A percentile compares a stretch with the other conserved stretches of the same genome.
Evolutionary conservation across 768 basidiomycete genomes (phyloP).

Genomic region (Suillus plorans): DNA sequence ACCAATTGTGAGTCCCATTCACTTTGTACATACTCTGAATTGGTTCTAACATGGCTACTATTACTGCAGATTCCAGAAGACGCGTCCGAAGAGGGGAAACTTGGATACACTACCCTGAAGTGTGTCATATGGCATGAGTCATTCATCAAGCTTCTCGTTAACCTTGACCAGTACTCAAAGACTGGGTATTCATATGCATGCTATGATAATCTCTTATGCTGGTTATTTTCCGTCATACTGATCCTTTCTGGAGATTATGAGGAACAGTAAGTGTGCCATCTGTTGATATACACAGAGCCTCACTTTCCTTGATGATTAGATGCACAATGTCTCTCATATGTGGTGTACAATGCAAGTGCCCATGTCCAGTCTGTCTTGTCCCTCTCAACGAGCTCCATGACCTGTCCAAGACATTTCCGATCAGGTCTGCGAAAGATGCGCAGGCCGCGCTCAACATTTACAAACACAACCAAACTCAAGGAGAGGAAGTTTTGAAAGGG

Average conservation of each 20-base stretch:
- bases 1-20: slow-evolving; percentile 23
- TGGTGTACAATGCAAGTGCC: slow-evolving; percentile 25
- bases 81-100: slow-evolving; percentile 4
- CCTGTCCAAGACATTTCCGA: slow-evolving; percentile 6
- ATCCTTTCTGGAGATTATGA: slow-evolving; percentile 29
- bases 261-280: slow-evolving; percentile 19
- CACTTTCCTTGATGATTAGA: too few species aligned
- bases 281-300: too few species aligned
- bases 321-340: slow-evolving; percentile 36
- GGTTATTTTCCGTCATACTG: slow-evolving; percentile 19
- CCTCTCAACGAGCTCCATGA: slow-evolving; percentile 24
- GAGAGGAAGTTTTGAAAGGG: slow-evolving; percentile 6
- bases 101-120: slow-evolving; percentile 16
- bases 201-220: slow-evolving; percentile 4
- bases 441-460: neutral
- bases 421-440: neutral
- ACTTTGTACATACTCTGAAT: too few species aligned
- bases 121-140: slow-evolving; percentile 23
- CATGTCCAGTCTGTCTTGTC: slow-evolving; percentile 38
- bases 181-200: slow-evolving; percentile 12
- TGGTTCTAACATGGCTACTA: too few species aligned
- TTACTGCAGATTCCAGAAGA: slow-evolving; percentile 1
- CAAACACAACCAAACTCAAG: neutral
- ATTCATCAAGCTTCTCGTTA: slow-evolving; percentile 25
- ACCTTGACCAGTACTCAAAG: slow-evolving; percentile 12